These are phyloP conservation scores for Xenoacremonium recifei DNA, from an alignment of 2,329 filamentous ascomycete species.

Conservation along the genomic window DNA sequence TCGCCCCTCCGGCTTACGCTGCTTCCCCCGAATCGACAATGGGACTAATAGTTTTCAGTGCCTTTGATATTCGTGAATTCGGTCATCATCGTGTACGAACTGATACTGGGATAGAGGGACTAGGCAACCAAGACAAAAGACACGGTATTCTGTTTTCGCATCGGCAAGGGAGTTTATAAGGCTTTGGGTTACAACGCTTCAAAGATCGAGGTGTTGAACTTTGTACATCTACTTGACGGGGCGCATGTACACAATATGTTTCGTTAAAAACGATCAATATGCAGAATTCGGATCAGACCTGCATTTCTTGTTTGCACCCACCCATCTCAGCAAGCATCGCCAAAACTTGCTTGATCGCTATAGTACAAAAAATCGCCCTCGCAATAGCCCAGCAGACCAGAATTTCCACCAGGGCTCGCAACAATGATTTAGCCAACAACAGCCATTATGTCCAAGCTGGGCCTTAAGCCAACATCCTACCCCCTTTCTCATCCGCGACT, in stretches of 20 bases:
- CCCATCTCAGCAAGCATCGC: slow-evolving; percentile 7
- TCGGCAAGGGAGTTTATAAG: slow-evolving; percentile 19
- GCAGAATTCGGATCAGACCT: too few species aligned
- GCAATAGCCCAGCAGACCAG: not conserved
- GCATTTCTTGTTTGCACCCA: slow-evolving; percentile 10
- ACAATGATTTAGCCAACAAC: not conserved
- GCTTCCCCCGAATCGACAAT: not conserved
- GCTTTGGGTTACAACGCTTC: too few species aligned
- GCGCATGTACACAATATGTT: too few species aligned
- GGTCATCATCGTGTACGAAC: slow-evolving; percentile 78
- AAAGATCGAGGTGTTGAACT: too few species aligned
- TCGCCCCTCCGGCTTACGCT: too few species aligned
- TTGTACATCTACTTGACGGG: too few species aligned
- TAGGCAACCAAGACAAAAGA: slow-evolving; percentile 11
- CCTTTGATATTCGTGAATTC: slow-evolving; percentile 82
- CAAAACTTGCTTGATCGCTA: slow-evolving; percentile 11
- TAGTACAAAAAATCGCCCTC: slow-evolving; percentile 17
- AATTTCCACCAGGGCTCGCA: not conserved
- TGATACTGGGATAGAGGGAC: slow-evolving; percentile 64
- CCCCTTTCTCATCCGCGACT: slow-evolving; percentile 1
- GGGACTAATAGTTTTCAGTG: slow-evolving; percentile 50
- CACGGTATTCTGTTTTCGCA: slow-evolving; percentile 14
- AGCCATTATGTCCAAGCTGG: not conserved
- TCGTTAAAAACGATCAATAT: too few species aligned
- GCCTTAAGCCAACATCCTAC: not conserved